These are phyloP conservation scores for Aspergillus homomorphus DNA, from an alignment of 495 filamentous ascomycete species.

Conservation along the genomic window DNA sequence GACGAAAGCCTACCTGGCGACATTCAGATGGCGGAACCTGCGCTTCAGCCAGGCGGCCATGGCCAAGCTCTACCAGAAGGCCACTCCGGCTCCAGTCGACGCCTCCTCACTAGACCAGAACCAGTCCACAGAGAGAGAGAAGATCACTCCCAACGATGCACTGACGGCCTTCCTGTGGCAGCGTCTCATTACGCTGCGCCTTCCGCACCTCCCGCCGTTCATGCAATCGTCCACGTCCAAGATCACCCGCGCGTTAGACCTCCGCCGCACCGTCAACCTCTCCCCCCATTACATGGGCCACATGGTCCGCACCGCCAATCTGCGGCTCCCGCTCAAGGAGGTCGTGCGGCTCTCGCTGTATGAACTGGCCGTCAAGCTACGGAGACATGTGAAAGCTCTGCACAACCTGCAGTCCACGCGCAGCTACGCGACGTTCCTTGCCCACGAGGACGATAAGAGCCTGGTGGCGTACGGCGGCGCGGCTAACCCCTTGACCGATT, in stretches of 20 bases:
- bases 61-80: slow-evolving; percentile 20
- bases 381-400: slow-evolving; percentile 23
- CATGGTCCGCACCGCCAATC: slow-evolving; percentile 25
- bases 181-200: slow-evolving; percentile 24
- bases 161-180: slow-evolving; percentile 51
- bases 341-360: slow-evolving; percentile 21
- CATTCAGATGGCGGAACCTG: slow-evolving; percentile 22
- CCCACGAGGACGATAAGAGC: slow-evolving; percentile 32
- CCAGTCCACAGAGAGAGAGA: not conserved
- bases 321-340: slow-evolving; percentile 22
- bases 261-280: slow-evolving; percentile 30
- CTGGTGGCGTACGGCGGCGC: slow-evolving; percentile 34
- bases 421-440: slow-evolving; percentile 40
- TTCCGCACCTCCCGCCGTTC: not conserved
- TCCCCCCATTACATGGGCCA: slow-evolving; percentile 39
- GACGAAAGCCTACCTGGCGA: slow-evolving; percentile 3
- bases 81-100: not conserved
- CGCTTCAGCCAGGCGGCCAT: slow-evolving; percentile 21
- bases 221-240: slow-evolving; percentile 20
- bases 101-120: slow-evolving; percentile 6
- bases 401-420: slow-evolving; percentile 33
- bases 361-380: slow-evolving; percentile 25
- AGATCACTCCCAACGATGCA: slow-evolving; percentile 49
- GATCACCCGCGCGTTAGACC: slow-evolving; percentile 40
- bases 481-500: slow-evolving; percentile 30